Evolutionary conservation across 768 basidiomycete genomes (phyloP).

Genomic region (Auricularia cornea): DNA sequence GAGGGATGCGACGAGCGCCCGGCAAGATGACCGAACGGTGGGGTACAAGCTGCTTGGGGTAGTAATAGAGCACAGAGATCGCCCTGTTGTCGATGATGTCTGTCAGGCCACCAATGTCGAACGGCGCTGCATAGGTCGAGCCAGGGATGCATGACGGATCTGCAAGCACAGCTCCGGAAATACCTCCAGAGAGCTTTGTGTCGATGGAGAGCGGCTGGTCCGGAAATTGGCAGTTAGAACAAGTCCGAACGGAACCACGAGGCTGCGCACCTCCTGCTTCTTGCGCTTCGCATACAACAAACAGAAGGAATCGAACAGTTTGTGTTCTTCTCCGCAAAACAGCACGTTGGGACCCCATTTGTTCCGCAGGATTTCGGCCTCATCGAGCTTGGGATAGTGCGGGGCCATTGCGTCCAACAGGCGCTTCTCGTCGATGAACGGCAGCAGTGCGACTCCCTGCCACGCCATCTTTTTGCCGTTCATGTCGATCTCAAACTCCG

Average conservation of each 20-base stretch:
- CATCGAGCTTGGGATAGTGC: constrained; percentile 47
- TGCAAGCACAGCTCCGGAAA: constrained; percentile 70
- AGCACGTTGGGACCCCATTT: constrained; percentile 75
- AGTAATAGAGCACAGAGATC: constrained; percentile 78
- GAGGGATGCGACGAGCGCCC: constrained; percentile 51
- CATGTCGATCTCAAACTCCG: constrained; percentile 94
- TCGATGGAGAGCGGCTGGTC: constrained; percentile 39
- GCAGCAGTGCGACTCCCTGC: constrained; percentile 95
- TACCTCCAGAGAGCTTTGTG: constrained; percentile 58
- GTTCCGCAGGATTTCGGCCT: constrained; percentile 80
- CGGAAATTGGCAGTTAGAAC: background rate
- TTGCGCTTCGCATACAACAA: constrained; percentile 86
- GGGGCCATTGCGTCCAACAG: constrained; percentile 76
- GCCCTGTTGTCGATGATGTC: constrained; percentile 86
- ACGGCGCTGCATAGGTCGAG: constrained; percentile 76
- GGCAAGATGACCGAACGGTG: constrained; percentile 80
- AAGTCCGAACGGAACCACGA: background rate
- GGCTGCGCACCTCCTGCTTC: constrained; percentile 53
- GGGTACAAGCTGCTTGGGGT: constrained; percentile 78
- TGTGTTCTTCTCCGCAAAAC: constrained; percentile 77
- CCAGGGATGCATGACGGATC: constrained; percentile 89
- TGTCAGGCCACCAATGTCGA: constrained; percentile 40
- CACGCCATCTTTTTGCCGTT: constrained; percentile 99
- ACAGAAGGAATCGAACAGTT: constrained; percentile 81
- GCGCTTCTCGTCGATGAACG: constrained; percentile 86